phyloP scores from a whole-genome alignment of 2,329 filamentous ascomycete genomes.

The Monosporascus ibericus region DNA sequence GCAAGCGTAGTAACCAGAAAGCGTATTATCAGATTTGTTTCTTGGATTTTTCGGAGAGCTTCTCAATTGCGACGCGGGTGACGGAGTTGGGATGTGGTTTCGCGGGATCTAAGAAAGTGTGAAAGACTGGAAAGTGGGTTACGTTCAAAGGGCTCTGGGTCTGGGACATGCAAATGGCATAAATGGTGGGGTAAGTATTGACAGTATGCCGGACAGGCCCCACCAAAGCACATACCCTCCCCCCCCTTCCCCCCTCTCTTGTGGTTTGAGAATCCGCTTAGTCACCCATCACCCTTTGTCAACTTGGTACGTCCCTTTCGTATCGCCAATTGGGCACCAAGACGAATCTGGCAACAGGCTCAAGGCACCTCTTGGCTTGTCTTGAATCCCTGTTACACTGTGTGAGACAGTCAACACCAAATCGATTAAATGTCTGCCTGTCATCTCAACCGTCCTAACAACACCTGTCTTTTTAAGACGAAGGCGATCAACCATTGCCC shows the following conservation, averaged over 20 bases:
- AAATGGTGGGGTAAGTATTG: neutral
- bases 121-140: neutral
- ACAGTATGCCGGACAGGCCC: neutral
- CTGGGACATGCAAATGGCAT: neutral
- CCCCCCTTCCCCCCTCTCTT: no score
- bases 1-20: neutral
- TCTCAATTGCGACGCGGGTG: no score
- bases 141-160: neutral
- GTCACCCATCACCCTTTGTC: conserved; percentile 6
- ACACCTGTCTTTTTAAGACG: neutral
- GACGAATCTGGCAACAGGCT: conserved; percentile 27
- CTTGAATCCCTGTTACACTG: neutral
- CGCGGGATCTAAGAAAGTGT: neutral
- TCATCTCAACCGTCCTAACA: neutral
- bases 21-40: no score
- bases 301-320: neutral
- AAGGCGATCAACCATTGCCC: neutral
- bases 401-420: neutral
- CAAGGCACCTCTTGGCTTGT: neutral
- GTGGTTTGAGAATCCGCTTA: conserved; percentile 5
- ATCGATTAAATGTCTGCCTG: neutral
- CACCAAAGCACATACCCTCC: no score
- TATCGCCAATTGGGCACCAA: neutral
- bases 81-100: no score
- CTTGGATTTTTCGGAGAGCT: no score